Conservation (phyloP, 1,284 basidiomycete genomes). For the Rhodotorula glutinis region DNA sequence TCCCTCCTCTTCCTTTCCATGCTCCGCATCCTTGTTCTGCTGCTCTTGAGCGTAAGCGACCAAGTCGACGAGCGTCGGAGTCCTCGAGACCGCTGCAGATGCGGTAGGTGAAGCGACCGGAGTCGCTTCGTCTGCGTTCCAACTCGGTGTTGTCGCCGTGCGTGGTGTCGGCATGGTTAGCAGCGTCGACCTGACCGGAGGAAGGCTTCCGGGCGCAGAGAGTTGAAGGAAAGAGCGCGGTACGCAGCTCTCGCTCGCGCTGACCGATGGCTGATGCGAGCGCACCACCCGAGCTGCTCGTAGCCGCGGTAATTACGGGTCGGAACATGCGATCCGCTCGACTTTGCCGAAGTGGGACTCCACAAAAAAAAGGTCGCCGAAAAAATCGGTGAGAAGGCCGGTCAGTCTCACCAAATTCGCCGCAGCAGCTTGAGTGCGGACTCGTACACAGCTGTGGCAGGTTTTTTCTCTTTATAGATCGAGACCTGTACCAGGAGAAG, state of each 20-base stretch:
- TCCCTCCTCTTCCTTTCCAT: not conserved
- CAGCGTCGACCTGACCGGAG: no score
- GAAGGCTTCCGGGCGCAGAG: no score
- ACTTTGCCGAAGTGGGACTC: no score
- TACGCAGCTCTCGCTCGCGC: no score
- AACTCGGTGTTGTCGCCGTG: not conserved
- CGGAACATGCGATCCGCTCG: not conserved
- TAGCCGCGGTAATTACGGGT: not conserved
- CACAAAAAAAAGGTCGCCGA: not conserved
- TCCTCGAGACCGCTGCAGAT: conserved; percentile 22
- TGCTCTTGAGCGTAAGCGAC: conserved; percentile 3
- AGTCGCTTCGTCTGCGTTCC: conserved; percentile 5
- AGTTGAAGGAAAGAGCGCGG: no score
- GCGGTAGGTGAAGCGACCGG: conserved; percentile 11
- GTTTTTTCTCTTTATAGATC: no score
- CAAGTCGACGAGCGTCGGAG: conserved; percentile 25
- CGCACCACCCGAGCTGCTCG: no score
- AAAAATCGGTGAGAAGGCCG: not conserved
- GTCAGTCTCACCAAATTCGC: no score
- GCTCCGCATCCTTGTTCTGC: not conserved
- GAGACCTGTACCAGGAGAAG: no score
- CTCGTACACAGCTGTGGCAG: no score
- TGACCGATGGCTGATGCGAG: no score
- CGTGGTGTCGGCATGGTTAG: not conserved
- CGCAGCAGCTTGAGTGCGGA: no score